A percentile compares a stretch with the other conserved stretches of the same genome.
phyloP scores from a whole-genome alignment of 306 rosid genomes.

The Prunus padus region DNA sequence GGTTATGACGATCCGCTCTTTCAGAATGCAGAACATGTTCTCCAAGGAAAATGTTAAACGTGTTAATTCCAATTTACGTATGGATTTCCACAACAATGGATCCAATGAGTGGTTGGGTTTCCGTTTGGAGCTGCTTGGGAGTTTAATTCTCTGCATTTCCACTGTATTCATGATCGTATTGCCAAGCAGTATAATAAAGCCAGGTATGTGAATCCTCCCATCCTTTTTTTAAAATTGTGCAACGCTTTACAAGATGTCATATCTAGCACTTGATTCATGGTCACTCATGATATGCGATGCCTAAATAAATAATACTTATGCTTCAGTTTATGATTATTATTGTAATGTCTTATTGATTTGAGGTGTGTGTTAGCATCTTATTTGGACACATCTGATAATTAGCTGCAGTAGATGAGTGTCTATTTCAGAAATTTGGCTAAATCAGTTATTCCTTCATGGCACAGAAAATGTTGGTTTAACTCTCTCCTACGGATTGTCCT shows the following conservation, averaged over 20 bases:
- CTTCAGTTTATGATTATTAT: neutral
- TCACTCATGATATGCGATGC: too few relatives aligned
- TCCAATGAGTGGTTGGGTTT: constrained; percentile 96
- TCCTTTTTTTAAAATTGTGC: neutral
- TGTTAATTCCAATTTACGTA: constrained; percentile 71
- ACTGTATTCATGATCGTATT: constrained; percentile 83
- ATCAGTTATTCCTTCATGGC: constrained; percentile 16
- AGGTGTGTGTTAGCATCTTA: neutral
- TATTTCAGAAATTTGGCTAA: neutral
- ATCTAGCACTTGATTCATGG: neutral
- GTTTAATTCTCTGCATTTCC: constrained; percentile 67
- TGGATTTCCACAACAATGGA: constrained; percentile 91
- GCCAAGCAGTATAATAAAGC: constrained; percentile 78
- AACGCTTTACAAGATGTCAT: too few relatives aligned
- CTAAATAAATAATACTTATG: too few relatives aligned
- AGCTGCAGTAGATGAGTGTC: neutral
- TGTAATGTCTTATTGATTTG: neutral
- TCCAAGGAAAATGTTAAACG: constrained; percentile 56
- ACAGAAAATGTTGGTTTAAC: constrained; percentile 87
- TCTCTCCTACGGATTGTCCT: constrained; percentile 84
- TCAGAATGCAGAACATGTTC: constrained; percentile 55
- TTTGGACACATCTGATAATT: neutral
- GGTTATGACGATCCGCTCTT: constrained; percentile 84
- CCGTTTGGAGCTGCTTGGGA: constrained; percentile 83
- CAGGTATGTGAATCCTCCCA: constrained; percentile 51